Conservation (phyloP, 2,329 filamentous ascomycete genomes). For the Penicillium sp. region DNA sequence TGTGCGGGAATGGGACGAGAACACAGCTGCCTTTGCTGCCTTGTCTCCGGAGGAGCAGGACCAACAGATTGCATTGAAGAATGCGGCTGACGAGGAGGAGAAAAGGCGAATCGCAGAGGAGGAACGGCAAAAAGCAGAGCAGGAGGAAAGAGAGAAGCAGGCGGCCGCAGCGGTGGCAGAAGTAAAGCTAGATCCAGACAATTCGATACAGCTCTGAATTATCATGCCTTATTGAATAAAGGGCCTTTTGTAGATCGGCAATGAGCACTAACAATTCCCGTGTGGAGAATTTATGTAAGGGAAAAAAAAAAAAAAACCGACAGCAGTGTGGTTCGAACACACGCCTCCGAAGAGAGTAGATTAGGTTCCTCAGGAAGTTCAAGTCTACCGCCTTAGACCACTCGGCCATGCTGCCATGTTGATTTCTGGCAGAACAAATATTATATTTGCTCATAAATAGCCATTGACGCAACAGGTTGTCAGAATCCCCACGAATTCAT, state of each 20-base stretch:
- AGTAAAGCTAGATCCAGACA: no score
- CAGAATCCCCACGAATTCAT: no score
- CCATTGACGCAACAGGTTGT: no score
- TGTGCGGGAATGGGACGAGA: constrained; percentile 18
- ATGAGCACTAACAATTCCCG: no score
- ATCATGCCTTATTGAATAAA: no score
- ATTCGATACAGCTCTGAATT: no score
- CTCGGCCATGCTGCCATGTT: background rate
- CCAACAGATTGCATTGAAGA: constrained; percentile 19
- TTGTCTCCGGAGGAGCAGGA: constrained; percentile 18
- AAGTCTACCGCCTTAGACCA: background rate
- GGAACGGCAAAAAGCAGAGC: background rate
- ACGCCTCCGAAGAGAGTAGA: constrained; percentile 13
- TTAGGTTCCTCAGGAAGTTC: background rate
- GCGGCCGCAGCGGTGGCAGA: background rate
- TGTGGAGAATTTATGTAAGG: no score
- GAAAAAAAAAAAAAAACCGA: background rate
- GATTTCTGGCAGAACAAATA: no score
- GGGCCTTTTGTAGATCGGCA: no score
- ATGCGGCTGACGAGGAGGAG: constrained; percentile 7
- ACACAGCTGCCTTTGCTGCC: constrained; percentile 18
- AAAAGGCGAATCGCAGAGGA: background rate
- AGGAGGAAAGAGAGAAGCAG: background rate
- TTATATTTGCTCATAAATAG: no score
- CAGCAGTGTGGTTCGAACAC: constrained; percentile 12